Percentiles rank a stretch among this genome's conserved stretches.
Evolutionary conservation across 2,329 filamentous ascomycete genomes (phyloP).

Genomic region (Microsporum ferrugineum): DNA sequence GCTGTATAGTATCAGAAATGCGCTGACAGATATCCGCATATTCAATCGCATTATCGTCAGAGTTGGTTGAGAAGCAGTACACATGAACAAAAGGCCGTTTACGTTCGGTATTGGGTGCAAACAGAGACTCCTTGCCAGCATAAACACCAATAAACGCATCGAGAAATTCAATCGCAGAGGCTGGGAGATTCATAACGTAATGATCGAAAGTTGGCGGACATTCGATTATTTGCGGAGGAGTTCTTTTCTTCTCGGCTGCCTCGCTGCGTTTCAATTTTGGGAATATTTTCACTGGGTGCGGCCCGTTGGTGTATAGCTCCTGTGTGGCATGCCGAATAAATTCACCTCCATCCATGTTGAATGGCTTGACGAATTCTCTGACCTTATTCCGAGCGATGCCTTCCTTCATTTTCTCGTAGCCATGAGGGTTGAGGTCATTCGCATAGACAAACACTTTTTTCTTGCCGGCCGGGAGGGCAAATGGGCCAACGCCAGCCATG

Average conservation of each 20-base stretch:
- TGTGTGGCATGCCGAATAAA: slow-evolving; percentile 67
- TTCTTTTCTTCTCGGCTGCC: slow-evolving; percentile 11
- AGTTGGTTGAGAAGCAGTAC: slow-evolving; percentile 87
- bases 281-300: slow-evolving; percentile 44
- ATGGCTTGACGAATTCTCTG: slow-evolving; percentile 59
- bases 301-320: slow-evolving; percentile 34
- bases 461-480: slow-evolving; percentile 82
- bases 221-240: slow-evolving; percentile 27
- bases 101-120: slow-evolving; percentile 47
- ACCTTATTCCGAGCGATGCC: slow-evolving; percentile 73
- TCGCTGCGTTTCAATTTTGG: slow-evolving; percentile 30
- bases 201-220: slow-evolving; percentile 68
- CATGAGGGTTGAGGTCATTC: slow-evolving; percentile 92
- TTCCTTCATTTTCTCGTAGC: slow-evolving; percentile 58
- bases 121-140: slow-evolving; percentile 54
- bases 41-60: slow-evolving; percentile 56
- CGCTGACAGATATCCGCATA: slow-evolving; percentile 52
- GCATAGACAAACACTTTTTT: slow-evolving; percentile 88
- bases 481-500: slow-evolving; percentile 95
- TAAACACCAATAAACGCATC: slow-evolving; percentile 69
- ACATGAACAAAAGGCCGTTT: slow-evolving; percentile 74
- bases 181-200: slow-evolving; percentile 96
- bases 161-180: slow-evolving; percentile 76
- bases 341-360: slow-evolving; percentile 66
- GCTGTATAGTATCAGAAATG: slow-evolving; percentile 51